Conservation (phyloP, 805 yeast species). For the Priceomyces melissophilus region DNA sequence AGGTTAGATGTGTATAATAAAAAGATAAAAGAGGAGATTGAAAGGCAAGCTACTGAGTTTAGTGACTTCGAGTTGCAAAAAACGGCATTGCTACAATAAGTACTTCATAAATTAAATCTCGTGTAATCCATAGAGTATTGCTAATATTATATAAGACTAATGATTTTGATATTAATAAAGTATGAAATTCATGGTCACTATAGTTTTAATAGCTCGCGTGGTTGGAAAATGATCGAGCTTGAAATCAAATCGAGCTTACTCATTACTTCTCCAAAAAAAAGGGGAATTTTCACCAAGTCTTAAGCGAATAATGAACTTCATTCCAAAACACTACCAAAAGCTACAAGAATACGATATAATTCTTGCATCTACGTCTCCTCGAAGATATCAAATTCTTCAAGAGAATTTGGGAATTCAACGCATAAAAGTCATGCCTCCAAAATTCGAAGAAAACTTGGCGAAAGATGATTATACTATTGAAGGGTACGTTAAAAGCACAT, state of each 20-base stretch:
- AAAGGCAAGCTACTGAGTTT: constrained; percentile 36
- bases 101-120: constrained; percentile 7
- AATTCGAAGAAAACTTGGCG: constrained; percentile 72
- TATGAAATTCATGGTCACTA: too few species aligned
- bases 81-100: constrained; percentile 30
- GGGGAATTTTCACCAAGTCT: background rate
- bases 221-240: too few species aligned
- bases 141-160: constrained; percentile 1
- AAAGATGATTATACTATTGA: constrained; percentile 47
- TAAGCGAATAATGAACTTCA: background rate
- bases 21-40: constrained; percentile 39
- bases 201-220: too few species aligned
- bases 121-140: background rate
- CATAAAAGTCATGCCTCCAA: constrained; percentile 52
- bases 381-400: constrained; percentile 68
- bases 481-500: constrained; percentile 67
- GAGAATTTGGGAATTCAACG: constrained; percentile 50
- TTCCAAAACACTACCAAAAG: constrained; percentile 5
- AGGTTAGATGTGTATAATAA: constrained; percentile 37
- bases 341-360: constrained; percentile 34
- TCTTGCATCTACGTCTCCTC: constrained; percentile 82
- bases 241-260: too few species aligned
- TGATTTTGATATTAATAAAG: too few species aligned
- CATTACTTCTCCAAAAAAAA: too few species aligned
- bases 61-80: constrained; percentile 41